phyloP scores from a whole-genome alignment of 345 rosid species.

The Linum usitatissimum region DNA sequence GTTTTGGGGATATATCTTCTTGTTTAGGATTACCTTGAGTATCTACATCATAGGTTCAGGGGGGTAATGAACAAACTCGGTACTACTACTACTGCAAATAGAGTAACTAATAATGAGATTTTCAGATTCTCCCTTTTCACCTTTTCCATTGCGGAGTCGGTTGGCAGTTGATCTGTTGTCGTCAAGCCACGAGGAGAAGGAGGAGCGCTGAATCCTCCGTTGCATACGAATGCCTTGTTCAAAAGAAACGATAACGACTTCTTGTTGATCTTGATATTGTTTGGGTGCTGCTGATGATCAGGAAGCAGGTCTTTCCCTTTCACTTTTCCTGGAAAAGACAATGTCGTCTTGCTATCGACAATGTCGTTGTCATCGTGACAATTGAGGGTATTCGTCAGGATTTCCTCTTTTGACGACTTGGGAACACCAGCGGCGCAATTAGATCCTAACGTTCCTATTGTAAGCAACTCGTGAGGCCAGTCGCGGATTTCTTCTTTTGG shows the following conservation, averaged over 20 bases:
- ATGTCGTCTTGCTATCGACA: too few relatives aligned
- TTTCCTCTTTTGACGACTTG: neutral
- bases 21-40: neutral
- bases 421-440: neutral
- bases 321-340: too few relatives aligned
- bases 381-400: too few relatives aligned
- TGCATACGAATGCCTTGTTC: neutral
- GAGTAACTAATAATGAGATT: neutral
- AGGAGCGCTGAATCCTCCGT: neutral
- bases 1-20: conserved; percentile 4
- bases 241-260: neutral
- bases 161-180: neutral
- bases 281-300: neutral
- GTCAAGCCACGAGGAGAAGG: neutral
- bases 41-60: neutral
- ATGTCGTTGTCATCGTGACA: too few relatives aligned
- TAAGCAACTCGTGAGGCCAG: conserved; percentile 3
- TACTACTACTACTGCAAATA: neutral
- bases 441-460: neutral
- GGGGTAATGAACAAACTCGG: neutral
- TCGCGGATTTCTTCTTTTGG: neutral
- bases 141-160: conserved; percentile 3
- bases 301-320: too few relatives aligned
- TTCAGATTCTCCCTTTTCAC: neutral
- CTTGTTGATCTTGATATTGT: neutral